Evolutionary conservation across 148 eudicot genomes (phyloP).

Genomic region (Camellia granthamiana): DNA sequence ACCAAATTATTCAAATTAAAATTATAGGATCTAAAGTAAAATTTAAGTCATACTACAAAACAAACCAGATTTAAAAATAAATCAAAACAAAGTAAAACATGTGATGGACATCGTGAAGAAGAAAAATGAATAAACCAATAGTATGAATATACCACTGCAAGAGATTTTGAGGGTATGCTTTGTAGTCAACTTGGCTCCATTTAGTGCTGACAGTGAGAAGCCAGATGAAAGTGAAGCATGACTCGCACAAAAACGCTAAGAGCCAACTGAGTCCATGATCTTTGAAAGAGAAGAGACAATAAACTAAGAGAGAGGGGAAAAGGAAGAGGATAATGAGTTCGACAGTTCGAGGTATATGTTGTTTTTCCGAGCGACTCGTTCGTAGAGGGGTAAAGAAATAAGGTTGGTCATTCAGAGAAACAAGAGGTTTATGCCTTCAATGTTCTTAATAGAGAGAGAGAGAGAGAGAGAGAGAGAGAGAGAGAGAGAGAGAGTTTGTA

Average conservation of each 20-base stretch:
- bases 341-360: constrained; percentile 3
- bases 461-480: too few species aligned
- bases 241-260: constrained; percentile 28
- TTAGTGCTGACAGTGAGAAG: constrained; percentile 17
- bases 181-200: constrained; percentile 24
- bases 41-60: too few species aligned
- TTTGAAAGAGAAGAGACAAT: constrained; percentile 17
- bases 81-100: too few species aligned
- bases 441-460: too few species aligned
- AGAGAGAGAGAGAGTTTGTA: too few species aligned
- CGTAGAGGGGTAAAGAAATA: constrained; percentile 15
- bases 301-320: constrained; percentile 18
- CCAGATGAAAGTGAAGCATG: constrained; percentile 31
- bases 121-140: too few species aligned
- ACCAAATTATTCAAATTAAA: too few species aligned
- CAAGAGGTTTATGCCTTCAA: too few species aligned
- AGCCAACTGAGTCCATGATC: constrained; percentile 29
- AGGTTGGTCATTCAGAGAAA: neutral
- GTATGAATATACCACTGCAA: constrained; percentile 11
- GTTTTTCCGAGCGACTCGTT: constrained; percentile 3
- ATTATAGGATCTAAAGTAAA: too few species aligned
- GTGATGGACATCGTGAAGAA: too few species aligned
- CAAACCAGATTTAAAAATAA: too few species aligned
- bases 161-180: constrained; percentile 26
- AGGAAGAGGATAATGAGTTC: constrained; percentile 23